Base-by-base conservation (phyloP, 2,329 filamentous ascomycete genomes). In the Leptographium radiaticola region DNA sequence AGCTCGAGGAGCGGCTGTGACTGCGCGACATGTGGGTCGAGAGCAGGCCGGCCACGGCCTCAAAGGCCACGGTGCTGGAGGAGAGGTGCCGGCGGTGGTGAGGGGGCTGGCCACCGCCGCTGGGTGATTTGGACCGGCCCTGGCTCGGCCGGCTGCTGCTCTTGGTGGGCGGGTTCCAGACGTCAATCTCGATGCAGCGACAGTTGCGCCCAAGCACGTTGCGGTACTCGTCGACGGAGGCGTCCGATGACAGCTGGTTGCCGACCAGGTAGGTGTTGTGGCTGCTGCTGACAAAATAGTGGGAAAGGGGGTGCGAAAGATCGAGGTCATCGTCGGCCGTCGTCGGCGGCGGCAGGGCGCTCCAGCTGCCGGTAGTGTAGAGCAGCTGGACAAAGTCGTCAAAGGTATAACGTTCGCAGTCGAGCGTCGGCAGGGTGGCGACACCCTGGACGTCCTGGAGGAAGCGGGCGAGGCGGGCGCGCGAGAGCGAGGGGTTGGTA, bases 211-310 rank as follows among this genome's bases (percentile, higher is more conserved):
- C 73, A 13, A 96, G 20, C 16, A 87, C 87, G 64, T 83, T 80
- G 60, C 77, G 84, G 68, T 96, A 96, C 13, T 85, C 81, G 54
- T 89, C 82, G 0, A 84, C 81, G 33, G 85, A 89, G 56, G 87
- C 85, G 56, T 81, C 80, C 48, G 88, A 89, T 56, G 81, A 83
- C 43, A 93, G 75, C 68, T 96, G 91, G 62, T 95, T 89, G 2
- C 90, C 90, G 2, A 84, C 83, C 44, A 95, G 73, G 66, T 95
- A 96, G 0, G 90, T 96, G 66, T 96, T 96, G 72, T 96, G 90
- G 64, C 89, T 95, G 60, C 88, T 94, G 58, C 85, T 95, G 66
- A 96, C 90, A 67, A 89, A 96, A 71, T 96, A 96, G 65, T 94
- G 89, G 48, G 85, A 87, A 55, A 95, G 75, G 5, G 88, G 86